Evolutionary conservation across 768 basidiomycete genomes (phyloP).

Genomic region (Auriscalpium orientale): DNA sequence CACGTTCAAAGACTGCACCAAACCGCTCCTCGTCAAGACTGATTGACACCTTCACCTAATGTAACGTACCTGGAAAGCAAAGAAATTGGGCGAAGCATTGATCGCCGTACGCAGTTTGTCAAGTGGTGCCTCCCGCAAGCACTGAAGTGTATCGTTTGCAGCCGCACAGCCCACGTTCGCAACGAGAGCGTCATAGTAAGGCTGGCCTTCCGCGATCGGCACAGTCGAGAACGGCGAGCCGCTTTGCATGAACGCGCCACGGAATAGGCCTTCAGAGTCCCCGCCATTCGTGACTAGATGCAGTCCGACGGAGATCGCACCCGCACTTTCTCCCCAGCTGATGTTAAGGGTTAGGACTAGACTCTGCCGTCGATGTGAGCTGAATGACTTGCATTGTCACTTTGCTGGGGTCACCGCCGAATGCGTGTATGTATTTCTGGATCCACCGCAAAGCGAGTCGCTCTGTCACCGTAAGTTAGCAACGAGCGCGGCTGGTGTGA

Average conservation of each 20-base stretch:
- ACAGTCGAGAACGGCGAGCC: constrained; percentile 9
- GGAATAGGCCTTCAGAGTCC: constrained; percentile 11
- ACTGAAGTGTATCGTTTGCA: constrained; percentile 1
- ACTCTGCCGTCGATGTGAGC: neutral
- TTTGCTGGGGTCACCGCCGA: constrained; percentile 1
- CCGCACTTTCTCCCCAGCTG: constrained; percentile 28
- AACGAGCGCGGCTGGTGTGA: neutral
- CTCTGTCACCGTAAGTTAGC: neutral
- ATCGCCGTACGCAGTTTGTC: neutral
- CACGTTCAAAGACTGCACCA: neutral
- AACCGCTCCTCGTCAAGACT: too few relatives aligned
- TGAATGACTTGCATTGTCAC: neutral
- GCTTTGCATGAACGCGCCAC: constrained; percentile 14
- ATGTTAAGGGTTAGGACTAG: neutral
- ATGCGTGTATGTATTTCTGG: neutral
- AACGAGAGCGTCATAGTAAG: constrained; percentile 9
- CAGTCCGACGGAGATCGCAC: constrained; percentile 24
- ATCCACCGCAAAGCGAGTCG: neutral
- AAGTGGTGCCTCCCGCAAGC: constrained; percentile 6
- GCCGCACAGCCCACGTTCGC: neutral
- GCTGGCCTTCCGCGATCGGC: constrained; percentile 7
- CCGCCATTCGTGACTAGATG: constrained; percentile 18
- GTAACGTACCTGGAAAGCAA: neutral
- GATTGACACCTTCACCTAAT: too few relatives aligned
- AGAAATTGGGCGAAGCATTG: neutral